Conservation (phyloP, 2,329 filamentous ascomycete species). For the Akanthomyces muscarius region DNA sequence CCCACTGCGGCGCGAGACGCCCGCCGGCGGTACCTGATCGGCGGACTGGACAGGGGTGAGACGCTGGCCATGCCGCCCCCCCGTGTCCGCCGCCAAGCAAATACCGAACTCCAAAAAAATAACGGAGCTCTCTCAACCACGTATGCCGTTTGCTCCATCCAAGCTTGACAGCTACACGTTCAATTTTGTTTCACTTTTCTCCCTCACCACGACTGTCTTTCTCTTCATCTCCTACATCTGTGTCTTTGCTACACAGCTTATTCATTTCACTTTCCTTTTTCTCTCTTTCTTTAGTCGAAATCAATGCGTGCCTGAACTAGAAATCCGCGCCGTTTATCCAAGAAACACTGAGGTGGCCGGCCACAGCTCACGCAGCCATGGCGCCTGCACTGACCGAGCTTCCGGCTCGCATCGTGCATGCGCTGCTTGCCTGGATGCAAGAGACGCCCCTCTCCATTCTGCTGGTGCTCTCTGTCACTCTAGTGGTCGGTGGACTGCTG, state of each 20-base stretch:
- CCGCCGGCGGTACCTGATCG: too few relatives aligned
- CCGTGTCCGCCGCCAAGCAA: background rate
- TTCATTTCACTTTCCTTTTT: background rate
- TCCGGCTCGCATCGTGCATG: slow-evolving; percentile 32
- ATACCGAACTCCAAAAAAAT: too few relatives aligned
- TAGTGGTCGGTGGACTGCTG: slow-evolving; percentile 34
- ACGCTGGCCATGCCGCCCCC: too few relatives aligned
- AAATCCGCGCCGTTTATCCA: background rate
- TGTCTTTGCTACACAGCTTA: background rate
- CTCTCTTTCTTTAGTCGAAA: background rate
- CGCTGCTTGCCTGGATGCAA: slow-evolving; percentile 33
- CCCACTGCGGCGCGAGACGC: background rate
- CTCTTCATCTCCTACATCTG: background rate
- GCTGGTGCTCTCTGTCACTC: slow-evolving; percentile 32
- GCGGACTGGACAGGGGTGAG: too few relatives aligned
- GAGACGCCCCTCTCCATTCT: slow-evolving; percentile 39
- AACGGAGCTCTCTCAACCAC: background rate
- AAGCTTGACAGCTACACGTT: slow-evolving; percentile 15
- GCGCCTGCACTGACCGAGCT: slow-evolving; percentile 27
- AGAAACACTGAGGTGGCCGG: background rate
- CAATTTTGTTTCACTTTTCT: slow-evolving; percentile 6
- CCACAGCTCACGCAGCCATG: background rate
- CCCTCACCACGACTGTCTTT: background rate
- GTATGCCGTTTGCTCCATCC: slow-evolving; percentile 14
- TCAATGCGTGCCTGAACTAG: background rate